Conservation (phyloP, 164 flowering plant species). For the Piper betle region DNA sequence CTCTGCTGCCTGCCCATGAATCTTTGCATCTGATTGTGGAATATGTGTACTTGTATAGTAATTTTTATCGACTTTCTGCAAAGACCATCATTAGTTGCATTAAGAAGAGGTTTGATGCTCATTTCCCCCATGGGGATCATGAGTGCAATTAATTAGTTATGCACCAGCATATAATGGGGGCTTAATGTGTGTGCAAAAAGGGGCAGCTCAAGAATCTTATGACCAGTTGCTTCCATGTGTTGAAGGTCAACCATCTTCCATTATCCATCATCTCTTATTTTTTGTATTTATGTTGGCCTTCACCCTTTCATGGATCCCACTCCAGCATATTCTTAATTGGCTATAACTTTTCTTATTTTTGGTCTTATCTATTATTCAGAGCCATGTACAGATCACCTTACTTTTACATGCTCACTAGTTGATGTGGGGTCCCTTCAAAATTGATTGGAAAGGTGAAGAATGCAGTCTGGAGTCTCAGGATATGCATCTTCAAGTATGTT, state of each 20-base stretch:
- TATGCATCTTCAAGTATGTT: neutral
- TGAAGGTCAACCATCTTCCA: neutral
- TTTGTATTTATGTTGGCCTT: neutral
- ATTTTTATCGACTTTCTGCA: conserved; percentile 12
- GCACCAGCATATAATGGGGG: conserved; percentile 1
- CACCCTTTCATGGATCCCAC: conserved; percentile 2
- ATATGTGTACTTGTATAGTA: conserved; percentile 3
- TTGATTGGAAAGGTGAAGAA: neutral
- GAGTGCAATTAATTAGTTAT: no score
- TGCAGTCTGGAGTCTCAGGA: neutral
- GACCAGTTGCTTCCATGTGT: neutral
- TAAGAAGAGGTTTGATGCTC: conserved; percentile 3
- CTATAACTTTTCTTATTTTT: no score
- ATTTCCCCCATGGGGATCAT: neutral
- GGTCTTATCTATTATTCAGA: no score
- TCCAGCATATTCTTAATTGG: conserved; percentile 2
- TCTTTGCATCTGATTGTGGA: no score
- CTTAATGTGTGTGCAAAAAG: conserved; percentile 10
- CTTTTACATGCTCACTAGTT: neutral
- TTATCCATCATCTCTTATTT: neutral
- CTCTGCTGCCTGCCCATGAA: conserved; percentile 1
- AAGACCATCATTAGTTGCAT: conserved; percentile 11
- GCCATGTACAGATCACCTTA: neutral
- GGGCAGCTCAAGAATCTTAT: neutral
- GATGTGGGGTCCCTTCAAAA: neutral